A percentile compares a stretch with the other conserved stretches of the same genome.
These are phyloP conservation scores for Yamadazyma atlantica DNA, from an alignment of 1,139 yeast genomes.

Conservation along the genomic window DNA sequence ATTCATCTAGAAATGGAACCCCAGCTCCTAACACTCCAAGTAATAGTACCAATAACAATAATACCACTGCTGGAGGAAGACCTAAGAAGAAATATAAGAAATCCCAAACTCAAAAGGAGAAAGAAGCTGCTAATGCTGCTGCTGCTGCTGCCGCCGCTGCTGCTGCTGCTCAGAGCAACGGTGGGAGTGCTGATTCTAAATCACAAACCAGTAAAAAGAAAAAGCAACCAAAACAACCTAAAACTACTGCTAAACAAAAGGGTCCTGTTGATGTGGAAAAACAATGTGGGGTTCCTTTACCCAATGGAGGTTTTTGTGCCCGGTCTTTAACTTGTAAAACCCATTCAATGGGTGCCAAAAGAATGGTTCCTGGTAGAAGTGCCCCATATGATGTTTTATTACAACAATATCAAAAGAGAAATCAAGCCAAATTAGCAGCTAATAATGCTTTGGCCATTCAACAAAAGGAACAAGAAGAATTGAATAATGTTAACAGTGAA, in stretches of 20 bases:
- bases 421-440: constrained; percentile 87
- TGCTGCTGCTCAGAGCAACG: constrained; percentile 18
- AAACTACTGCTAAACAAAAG: constrained; percentile 42
- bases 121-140: constrained; percentile 49
- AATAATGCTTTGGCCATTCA: constrained; percentile 69
- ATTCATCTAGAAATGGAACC: constrained; percentile 40
- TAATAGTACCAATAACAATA: not conserved
- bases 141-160: constrained; percentile 48
- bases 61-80: constrained; percentile 18
- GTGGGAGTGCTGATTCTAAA: constrained; percentile 6
- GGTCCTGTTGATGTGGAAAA: constrained; percentile 91
- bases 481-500: constrained; percentile 27
- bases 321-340: constrained; percentile 95
- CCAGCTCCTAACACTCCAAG: constrained; percentile 33
- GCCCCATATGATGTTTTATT: constrained; percentile 87
- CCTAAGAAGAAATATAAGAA: constrained; percentile 50
- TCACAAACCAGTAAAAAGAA: constrained; percentile 25
- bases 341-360: constrained; percentile 96
- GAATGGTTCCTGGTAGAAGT: constrained; percentile 91
- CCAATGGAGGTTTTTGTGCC: constrained; percentile 92
- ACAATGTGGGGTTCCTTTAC: constrained; percentile 94
- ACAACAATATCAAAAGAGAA: constrained; percentile 87
- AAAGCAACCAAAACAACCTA: constrained; percentile 52
- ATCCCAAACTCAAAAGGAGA: constrained; percentile 44
- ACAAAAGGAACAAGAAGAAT: constrained; percentile 46